Evolutionary conservation across 345 rosid genomes (phyloP), one percentile per base, ranked within the genome.

Genomic region (Euphorbia lathyris): DNA sequence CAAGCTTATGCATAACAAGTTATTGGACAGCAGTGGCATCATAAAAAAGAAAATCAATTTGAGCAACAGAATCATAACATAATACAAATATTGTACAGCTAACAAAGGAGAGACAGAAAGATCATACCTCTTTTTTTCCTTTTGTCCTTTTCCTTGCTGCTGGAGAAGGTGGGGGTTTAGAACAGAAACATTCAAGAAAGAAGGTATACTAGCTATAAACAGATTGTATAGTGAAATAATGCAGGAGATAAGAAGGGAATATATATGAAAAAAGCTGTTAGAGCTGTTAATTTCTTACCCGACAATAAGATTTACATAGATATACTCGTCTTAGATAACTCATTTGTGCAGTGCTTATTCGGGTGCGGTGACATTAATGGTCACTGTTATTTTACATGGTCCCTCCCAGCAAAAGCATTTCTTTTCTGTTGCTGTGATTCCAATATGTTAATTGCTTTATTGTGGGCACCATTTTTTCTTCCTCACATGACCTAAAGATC

Each of bases 11-110:
- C 81, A 55, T 71, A 3, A 68, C 77, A 3, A 78, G 68, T 63
- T 81, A 64, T 34, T 83, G 82, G 86, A 72, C 83, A 1, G 85
- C 87, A 25, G 56, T 72, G 67, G 85, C 86, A 50, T 79, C 88
- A 52, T 77, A 30, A 5, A 45, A 65, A 57, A 45, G 13, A 57
- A 61, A 25, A 58, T 22, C 51, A 36, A 52, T 38, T 25, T 51
- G 34, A 48, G 72, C 56, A 38, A 22, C 27, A 36, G 7, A 13
- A 23, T 23, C 67, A n/a, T 6, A 20, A 64, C 29, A 27, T 20
- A 52, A 17, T 30, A 42, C 40, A 20, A 38, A 36, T 40, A 65
- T 56, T 67, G 80, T 70, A 71, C 71, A 70, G 73, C 32, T 66
- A 34, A 51, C 72, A 69, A 36, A 56, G 14, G 13, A 68, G 14